phyloP scores from a whole-genome alignment of 2,329 filamentous ascomycete species.

The Ophiocordyceps australis region DNA sequence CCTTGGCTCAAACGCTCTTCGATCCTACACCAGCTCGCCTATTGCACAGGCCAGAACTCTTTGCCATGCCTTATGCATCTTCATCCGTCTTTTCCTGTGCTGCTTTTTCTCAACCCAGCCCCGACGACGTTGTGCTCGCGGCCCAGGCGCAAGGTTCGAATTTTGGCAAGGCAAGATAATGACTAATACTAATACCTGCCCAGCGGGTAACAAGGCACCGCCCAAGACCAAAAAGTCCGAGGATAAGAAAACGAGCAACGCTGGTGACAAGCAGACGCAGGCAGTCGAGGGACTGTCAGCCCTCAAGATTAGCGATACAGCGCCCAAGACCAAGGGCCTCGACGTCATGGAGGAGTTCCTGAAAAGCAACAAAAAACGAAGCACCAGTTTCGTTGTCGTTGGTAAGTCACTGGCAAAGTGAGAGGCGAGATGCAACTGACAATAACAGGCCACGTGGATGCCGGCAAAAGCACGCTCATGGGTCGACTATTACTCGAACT shows the following conservation, averaged over 20 bases:
- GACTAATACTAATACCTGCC: constrained; percentile 31
- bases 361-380: constrained; percentile 58
- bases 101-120: constrained; percentile 72
- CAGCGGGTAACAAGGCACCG: constrained; percentile 34
- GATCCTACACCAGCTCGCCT: constrained; percentile 18
- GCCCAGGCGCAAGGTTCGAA: constrained; percentile 82
- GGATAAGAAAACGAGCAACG: constrained; percentile 16
- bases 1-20: constrained; percentile 36
- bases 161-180: constrained; percentile 28
- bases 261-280: constrained; percentile 7
- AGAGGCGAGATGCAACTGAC: neutral
- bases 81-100: constrained; percentile 31
- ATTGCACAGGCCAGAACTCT: constrained; percentile 12
- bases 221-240: constrained; percentile 14
- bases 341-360: constrained; percentile 71
- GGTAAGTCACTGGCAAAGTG: constrained; percentile 31
- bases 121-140: constrained; percentile 73
- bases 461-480: constrained; percentile 96
- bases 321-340: constrained; percentile 58
- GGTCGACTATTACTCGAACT: constrained; percentile 81
- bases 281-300: constrained; percentile 12
- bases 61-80: constrained; percentile 29
- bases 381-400: constrained; percentile 82
- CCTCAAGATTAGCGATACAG: constrained; percentile 29
- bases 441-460: constrained; percentile 70